Evolutionary conservation across 2,329 filamentous ascomycete species (phyloP).

Genomic region (Lomentospora prolificans): DNA sequence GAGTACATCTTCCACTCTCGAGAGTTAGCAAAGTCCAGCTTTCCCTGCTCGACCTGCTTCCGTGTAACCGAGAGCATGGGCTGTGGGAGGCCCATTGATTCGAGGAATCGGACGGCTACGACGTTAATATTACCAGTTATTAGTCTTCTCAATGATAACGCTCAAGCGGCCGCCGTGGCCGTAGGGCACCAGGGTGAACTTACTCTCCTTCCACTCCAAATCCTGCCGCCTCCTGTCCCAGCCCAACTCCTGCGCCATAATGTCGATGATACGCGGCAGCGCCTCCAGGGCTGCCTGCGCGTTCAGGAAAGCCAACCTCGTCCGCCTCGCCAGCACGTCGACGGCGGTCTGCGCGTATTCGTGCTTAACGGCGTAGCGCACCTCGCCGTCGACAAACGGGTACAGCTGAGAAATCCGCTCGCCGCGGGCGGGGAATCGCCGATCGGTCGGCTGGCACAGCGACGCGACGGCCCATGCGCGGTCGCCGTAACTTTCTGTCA

Average conservation of each 20-base stretch:
- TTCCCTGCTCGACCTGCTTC: constrained; percentile 50
- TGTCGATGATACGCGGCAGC: constrained; percentile 74
- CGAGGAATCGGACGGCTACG: constrained; percentile 48
- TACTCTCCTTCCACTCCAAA: constrained; percentile 68
- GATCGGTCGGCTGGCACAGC: constrained; percentile 64
- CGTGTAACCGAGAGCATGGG: constrained; percentile 48
- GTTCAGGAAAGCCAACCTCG: constrained; percentile 80
- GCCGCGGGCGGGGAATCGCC: constrained; percentile 74
- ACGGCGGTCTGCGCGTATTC: constrained; percentile 89
- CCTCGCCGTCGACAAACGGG: constrained; percentile 85
- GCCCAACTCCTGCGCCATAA: constrained; percentile 75
- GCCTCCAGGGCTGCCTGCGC: constrained; percentile 84
- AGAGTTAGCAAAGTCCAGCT: constrained; percentile 46
- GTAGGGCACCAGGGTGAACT: too few relatives aligned
- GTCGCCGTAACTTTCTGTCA: constrained; percentile 82
- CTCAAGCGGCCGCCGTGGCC: too few relatives aligned
- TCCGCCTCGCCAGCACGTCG: constrained; percentile 78
- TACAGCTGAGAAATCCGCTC: constrained; percentile 72
- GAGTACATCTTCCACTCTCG: constrained; percentile 55
- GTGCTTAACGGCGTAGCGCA: constrained; percentile 77
- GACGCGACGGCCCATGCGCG: constrained; percentile 84
- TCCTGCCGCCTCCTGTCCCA: constrained; percentile 69
- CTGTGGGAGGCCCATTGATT: constrained; percentile 56
- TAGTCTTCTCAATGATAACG: not conserved
- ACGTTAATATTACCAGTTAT: not conserved